phyloP scores from a whole-genome alignment of 345 rosid genomes.

The Acer negundo region DNA sequence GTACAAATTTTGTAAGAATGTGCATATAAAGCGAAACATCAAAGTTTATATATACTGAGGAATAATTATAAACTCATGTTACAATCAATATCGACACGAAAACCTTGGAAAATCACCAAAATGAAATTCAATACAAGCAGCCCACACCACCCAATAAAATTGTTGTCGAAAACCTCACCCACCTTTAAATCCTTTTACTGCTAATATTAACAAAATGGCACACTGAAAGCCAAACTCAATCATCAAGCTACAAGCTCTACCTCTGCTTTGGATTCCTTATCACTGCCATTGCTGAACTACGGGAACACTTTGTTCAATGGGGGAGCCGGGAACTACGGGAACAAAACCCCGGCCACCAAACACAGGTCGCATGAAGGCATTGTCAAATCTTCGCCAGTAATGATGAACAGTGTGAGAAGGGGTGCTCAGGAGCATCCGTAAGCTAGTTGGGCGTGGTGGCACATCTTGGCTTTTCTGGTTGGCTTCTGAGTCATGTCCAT shows the following conservation, averaged over 20 bases:
- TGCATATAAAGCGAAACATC: too few relatives aligned
- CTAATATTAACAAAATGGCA: slow-evolving; percentile 23
- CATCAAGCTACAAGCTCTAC: slow-evolving; percentile 16
- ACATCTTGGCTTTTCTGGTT: slow-evolving; percentile 23
- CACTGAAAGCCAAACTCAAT: slow-evolving; percentile 24
- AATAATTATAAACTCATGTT: too few relatives aligned
- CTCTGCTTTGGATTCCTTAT: slow-evolving; percentile 16
- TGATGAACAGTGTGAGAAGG: slow-evolving; percentile 80
- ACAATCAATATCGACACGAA: too few relatives aligned
- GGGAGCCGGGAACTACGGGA: slow-evolving; percentile 66
- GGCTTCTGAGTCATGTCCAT: slow-evolving; percentile 37
- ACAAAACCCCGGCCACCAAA: slow-evolving; percentile 91
- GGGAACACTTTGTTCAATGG: slow-evolving; percentile 39
- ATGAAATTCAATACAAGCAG: slow-evolving; percentile 12
- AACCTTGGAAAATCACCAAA: neutral
- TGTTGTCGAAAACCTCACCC: slow-evolving; percentile 12
- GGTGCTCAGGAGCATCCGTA: slow-evolving; percentile 54
- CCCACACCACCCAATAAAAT: slow-evolving; percentile 17
- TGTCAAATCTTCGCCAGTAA: slow-evolving; percentile 78
- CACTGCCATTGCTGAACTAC: slow-evolving; percentile 36
- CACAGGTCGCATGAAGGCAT: slow-evolving; percentile 85
- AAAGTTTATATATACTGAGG: too few relatives aligned
- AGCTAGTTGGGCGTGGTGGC: slow-evolving; percentile 36
- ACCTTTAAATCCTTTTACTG: slow-evolving; percentile 3
- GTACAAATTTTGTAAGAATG: too few relatives aligned